Base-by-base conservation (phyloP, 1,284 basidiomycete species). In the Testicularia cyperi region DNA sequence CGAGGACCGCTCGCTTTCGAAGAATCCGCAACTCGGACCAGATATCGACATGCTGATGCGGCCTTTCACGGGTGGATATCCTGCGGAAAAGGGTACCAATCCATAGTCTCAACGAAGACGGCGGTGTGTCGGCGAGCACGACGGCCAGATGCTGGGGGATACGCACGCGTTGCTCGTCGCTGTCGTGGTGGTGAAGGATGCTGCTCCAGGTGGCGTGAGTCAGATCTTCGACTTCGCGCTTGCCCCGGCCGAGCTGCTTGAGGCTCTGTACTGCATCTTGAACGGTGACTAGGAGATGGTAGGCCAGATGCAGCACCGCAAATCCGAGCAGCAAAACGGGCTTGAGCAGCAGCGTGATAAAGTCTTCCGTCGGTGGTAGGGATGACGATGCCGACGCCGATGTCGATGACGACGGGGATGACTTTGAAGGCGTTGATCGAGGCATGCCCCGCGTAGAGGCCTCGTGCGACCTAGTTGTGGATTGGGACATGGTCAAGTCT, bases 81-180 rank as follows among this genome's bases (percentile, higher is more conserved):
- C 8, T 18, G 16, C 20, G 15, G 15, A 30, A 44, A 4, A 53
- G 22, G 13, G 39, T 43, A 4, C 44, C 48, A 1, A 60, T 14
- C 16, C 41, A 53, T 3, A 61, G 44, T 12, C 57, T 52, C 18
- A 49, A 43, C 5, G 35, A 49, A 0, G 51, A 54, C 0, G 46
- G 57, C 2, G 34, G 31, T 4, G 42, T 18, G n/a, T 61, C 51
- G 20, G 40, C 51, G 6, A 61, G 40, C 13, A 61, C 46, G 0
- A 51, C 38, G 4, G 51, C 51, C 5, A 61, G 22, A 16, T 61
- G 57, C 10, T 32, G n/a, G 1, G 57, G 57, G 13, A 44, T 29
- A 4, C 46, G 44, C 3, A 54, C n/a, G 40, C 12, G 13, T 26
- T 25, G 10, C 24, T 16, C 2, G 33, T 7, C 6, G 26, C 31